Percentiles rank a stretch among this genome's conserved stretches.
Evolutionary conservation across 148 eudicot species (phyloP).

Genomic region (Silene latifolia): DNA sequence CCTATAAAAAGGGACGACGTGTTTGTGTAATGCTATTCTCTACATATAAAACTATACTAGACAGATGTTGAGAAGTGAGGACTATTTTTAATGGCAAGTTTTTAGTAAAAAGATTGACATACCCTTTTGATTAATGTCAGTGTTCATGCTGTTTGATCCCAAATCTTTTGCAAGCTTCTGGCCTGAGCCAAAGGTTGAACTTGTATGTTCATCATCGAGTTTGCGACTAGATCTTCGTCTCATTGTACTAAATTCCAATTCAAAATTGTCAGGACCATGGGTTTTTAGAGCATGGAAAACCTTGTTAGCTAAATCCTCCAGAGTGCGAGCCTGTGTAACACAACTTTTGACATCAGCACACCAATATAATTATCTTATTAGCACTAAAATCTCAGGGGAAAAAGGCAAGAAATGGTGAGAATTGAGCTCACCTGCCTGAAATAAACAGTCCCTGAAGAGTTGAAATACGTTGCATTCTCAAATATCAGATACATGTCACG

Average conservation of each 20-base stretch:
- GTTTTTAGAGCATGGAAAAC: constrained; percentile 56
- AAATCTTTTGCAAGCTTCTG: constrained; percentile 28
- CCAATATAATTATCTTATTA: not conserved
- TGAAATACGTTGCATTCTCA: constrained; percentile 76
- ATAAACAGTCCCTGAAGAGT: constrained; percentile 55
- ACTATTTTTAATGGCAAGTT: too few relatives aligned
- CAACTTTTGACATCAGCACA: not conserved
- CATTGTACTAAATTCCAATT: constrained; percentile 44
- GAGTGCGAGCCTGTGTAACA: constrained; percentile 63
- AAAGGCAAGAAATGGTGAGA: not conserved
- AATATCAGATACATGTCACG: constrained; percentile 69
- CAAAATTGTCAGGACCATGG: constrained; percentile 51
- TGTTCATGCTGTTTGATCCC: constrained; percentile 13
- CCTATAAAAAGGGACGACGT: too few relatives aligned
- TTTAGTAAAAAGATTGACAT: not conserved
- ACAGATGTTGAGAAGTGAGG: too few relatives aligned
- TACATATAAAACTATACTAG: too few relatives aligned
- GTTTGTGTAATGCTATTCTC: too few relatives aligned
- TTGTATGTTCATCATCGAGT: constrained; percentile 27
- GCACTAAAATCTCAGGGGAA: not conserved
- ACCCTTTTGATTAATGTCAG: constrained; percentile 25
- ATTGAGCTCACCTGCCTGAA: constrained; percentile 70
- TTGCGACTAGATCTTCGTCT: constrained; percentile 58
- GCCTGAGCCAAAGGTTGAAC: constrained; percentile 18
- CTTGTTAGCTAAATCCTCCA: constrained; percentile 66